phyloP scores from a whole-genome alignment of 2,329 filamentous ascomycete genomes.

The Fusarium albosuccineum region DNA sequence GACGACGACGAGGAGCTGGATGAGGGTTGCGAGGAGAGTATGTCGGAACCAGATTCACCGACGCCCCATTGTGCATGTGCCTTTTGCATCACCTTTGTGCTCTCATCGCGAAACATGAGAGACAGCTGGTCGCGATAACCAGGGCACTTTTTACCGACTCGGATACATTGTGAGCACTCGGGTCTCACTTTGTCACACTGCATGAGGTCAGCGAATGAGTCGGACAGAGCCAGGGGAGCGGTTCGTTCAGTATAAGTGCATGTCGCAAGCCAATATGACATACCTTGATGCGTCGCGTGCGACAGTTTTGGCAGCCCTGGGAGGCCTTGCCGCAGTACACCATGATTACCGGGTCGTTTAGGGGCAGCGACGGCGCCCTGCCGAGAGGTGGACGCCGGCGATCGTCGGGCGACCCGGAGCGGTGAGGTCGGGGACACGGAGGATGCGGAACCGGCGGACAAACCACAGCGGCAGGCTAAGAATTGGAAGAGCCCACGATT shows the following conservation, averaged over 20 bases:
- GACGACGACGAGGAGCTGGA: conserved; percentile 39
- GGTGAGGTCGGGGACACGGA: conserved; percentile 19
- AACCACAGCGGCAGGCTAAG: conserved; percentile 11
- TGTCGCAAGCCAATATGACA: conserved; percentile 35
- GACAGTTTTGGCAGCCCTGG: conserved; percentile 67
- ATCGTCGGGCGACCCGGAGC: conserved; percentile 18
- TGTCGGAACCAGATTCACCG: conserved; percentile 40
- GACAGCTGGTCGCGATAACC: conserved; percentile 75
- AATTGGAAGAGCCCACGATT: neutral
- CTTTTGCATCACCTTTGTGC: conserved; percentile 71
- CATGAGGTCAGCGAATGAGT: conserved; percentile 22
- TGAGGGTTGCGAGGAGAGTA: conserved; percentile 37
- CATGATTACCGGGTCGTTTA: conserved; percentile 52
- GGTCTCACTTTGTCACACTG: conserved; percentile 73
- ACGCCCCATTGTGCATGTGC: conserved; percentile 65
- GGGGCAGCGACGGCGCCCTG: conserved; percentile 14
- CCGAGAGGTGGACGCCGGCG: conserved; percentile 24
- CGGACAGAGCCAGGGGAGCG: neutral
- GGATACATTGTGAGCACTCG: conserved; percentile 72
- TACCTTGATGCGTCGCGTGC: conserved; percentile 68
- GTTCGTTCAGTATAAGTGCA: neutral
- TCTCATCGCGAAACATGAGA: conserved; percentile 76
- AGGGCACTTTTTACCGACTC: conserved; percentile 70
- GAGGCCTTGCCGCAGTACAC: conserved; percentile 70
- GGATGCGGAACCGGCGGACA: conserved; percentile 16